Evolutionary conservation across 495 filamentous ascomycete species (phyloP).

Genomic region (Trichocladium antarcticum): DNA sequence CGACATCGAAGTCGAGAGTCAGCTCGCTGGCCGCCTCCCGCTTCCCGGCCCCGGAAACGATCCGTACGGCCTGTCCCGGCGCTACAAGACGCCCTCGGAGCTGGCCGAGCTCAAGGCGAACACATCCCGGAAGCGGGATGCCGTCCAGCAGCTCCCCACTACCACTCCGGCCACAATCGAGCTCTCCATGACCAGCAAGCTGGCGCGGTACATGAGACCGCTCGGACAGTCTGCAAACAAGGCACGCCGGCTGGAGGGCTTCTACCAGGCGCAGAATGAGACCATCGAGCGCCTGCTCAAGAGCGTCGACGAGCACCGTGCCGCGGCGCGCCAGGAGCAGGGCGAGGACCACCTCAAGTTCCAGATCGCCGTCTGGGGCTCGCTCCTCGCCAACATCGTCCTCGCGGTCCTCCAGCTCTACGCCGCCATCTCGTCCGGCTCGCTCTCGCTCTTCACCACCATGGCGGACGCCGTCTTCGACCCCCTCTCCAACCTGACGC

Average conservation of each 20-base stretch:
- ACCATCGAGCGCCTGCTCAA: constrained; percentile 87
- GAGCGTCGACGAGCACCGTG: constrained; percentile 81
- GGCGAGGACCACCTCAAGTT: constrained; percentile 72
- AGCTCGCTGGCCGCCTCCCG: constrained; percentile 35
- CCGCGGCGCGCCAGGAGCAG: constrained; percentile 66
- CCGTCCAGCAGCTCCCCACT: constrained; percentile 1
- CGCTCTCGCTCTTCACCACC: constrained; percentile 90
- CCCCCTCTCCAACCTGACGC: constrained; percentile 77
- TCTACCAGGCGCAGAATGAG: constrained; percentile 88
- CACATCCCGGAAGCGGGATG: constrained; percentile 63
- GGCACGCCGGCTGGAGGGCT: constrained; percentile 61
- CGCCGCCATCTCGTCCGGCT: constrained; percentile 73
- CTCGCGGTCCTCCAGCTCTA: constrained; percentile 77
- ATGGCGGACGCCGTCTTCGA: constrained; percentile 97
- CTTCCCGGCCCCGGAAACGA: constrained; percentile 52
- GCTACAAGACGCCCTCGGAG: constrained; percentile 67
- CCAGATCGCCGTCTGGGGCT: constrained; percentile 84
- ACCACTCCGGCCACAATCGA: constrained; percentile 18
- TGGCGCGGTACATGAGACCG: constrained; percentile 13
- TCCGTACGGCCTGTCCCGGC: constrained; percentile 69
- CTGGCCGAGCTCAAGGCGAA: constrained; percentile 74
- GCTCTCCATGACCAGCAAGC: constrained; percentile 20
- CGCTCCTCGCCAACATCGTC: constrained; percentile 71
- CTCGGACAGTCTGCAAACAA: constrained; percentile 31
- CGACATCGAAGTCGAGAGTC: constrained; percentile 66